Evolutionary conservation across 352 stramenopile genomes (phyloP).

Genomic region (Phytophthora fragariaefolia): DNA sequence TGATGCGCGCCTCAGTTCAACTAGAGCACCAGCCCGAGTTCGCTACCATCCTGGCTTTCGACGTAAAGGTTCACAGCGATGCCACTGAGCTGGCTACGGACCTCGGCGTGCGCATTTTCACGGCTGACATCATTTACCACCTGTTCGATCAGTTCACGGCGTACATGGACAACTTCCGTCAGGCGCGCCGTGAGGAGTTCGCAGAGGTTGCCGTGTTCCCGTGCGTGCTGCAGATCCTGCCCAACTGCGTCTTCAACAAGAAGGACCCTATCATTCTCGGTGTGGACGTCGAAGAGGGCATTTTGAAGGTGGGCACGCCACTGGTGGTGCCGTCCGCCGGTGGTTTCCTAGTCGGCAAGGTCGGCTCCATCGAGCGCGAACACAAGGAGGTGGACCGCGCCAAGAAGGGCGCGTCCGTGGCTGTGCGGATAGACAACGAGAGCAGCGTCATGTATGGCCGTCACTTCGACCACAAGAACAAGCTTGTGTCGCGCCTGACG

Average conservation of each 20-base stretch:
- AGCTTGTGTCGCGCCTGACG: constrained; percentile 86
- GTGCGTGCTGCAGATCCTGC: constrained; percentile 97
- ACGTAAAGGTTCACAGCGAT: constrained; percentile 97
- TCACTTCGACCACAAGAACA: constrained; percentile 96
- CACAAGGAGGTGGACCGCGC: constrained; percentile 95
- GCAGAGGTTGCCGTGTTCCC: constrained; percentile 94
- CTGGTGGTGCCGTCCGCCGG: constrained; percentile 86
- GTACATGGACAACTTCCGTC: constrained; percentile 97
- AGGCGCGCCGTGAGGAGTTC: constrained; percentile 92
- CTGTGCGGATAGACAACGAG: constrained; percentile 98
- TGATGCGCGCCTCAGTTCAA: constrained; percentile 98
- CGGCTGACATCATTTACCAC: constrained; percentile 99
- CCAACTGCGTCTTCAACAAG: constrained; percentile 99
- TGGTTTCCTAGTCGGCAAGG: constrained; percentile 93
- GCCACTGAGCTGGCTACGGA: constrained; percentile 91
- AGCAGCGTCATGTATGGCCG: constrained; percentile 96
- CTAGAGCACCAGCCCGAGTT: constrained; percentile 98
- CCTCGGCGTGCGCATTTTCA: constrained; percentile 98
- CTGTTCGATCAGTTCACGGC: constrained; percentile 99
- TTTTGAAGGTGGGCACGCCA: constrained; percentile 98
- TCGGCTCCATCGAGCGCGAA: constrained; percentile 97
- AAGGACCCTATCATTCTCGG: constrained; percentile 99
- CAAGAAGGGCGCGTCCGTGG: constrained; percentile 94
- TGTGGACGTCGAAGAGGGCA: constrained; percentile 97
- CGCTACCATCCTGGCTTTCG: constrained; percentile 98